Base-by-base conservation (phyloP, 2,329 filamentous ascomycete species). In the Aspergillus sp. region DNA sequence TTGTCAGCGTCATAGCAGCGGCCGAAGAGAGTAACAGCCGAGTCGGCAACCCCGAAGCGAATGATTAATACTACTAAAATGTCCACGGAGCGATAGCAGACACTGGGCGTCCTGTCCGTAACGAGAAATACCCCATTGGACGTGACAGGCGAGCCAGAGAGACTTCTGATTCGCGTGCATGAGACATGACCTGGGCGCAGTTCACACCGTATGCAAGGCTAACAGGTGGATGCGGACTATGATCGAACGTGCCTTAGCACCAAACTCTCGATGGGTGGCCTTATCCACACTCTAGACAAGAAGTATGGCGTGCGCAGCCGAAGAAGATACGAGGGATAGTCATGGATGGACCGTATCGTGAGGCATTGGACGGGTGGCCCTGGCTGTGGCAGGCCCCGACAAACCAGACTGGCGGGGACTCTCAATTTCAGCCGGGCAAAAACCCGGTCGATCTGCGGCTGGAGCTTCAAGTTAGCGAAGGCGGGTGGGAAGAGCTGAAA, bases 101-200 rank as follows among this genome's bases (percentile, higher is more conserved):
- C 50, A 54, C 43, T 36, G 53, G 39, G 10, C 25, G 45, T 55
- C 39, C 49, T 54, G 38, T 54, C 39, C 23, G 23, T 28, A 50
- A 50, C 57, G 41, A 59, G 36, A 28, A 49, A 48, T 38, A 49
- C 41, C 50, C 50, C 57, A 45, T 53, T 19, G 32, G n/a, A 39
- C 13, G 41, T 55, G 41, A 39, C 25, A 30, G 36, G 41, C 25
- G 41, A 36, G 50, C 5, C 30, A 25, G 36, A 48, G 36, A 28
- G 43, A 21, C 10, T 28, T 49, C 21, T 59, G 57, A 49, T 59
- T 59, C 57, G 57, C 15, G 47, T 55, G 38, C 28, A 55, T 55
- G 53, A 55, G 53, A 55, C 39, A 55, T 47, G 23, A 28, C 43
- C 53, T 30, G 17, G 39, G 39, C 30, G 38, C n/a, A 36, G 23